Base-by-base conservation (phyloP, 208 protist genomes). In the Leishmania amazonensis region DNA sequence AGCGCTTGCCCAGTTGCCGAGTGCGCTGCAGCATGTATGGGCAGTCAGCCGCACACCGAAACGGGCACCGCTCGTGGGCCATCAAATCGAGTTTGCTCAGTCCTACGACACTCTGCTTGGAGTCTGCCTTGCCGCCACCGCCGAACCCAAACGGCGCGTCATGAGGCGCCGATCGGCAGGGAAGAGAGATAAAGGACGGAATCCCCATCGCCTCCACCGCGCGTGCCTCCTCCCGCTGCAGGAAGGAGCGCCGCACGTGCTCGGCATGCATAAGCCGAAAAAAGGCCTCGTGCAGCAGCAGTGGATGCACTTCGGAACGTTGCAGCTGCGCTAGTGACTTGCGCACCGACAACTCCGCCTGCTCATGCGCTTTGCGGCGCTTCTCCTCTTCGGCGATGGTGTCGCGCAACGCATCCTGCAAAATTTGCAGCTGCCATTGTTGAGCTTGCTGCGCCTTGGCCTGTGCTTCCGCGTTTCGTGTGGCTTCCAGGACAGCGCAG, bases 81-180 rank as follows among this genome's bases (percentile, higher is more conserved):
- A 91, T 91, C 57, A 84, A 83, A 57, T 89, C 85, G 3, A 91
- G 72, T 85, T 91, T 86, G 75, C 75, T 78, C 53, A 80, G 40
- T 3, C 85, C 68, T 0, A 65, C 35, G 64, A 57, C 58, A 54
- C 31, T 11, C 15, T 74, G 15, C 31, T 38, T 62, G 31, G 45
- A 7, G 35, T 49, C 13, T 40, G 0, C 28, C 77, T 3, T 38
- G 6, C n/a, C 54, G n/a, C 13, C 73, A n/a, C 11, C 38, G n/a
- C 6, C 54, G 54, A 2, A 28, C 60, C 54, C 75, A 15, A 15
- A 71, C 45, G 38, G 54, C n/a, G 7, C 72, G 51, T 53, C 65
- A 42, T n/a, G n/a, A 35, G 40, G 45, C 1, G 9, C 40, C 6
- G 15, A 42, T 7, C n/a, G n/a, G 54, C 53, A 78, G 1, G 83